These are phyloP conservation scores for Rhodomyrtus psidioides DNA, from an alignment of 441 rosid species.

Conservation along the genomic window DNA sequence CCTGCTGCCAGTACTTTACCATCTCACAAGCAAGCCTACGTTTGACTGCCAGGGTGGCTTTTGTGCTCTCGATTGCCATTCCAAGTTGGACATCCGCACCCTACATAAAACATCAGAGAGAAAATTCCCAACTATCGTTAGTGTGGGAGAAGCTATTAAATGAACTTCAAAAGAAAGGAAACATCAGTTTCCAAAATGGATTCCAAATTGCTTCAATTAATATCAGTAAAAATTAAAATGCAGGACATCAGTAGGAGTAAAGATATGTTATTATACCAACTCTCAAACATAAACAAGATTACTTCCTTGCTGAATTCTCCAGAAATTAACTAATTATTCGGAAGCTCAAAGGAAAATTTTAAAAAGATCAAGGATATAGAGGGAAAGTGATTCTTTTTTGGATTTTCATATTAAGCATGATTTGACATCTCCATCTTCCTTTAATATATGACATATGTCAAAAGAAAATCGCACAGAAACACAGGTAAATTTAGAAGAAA, in stretches of 20 bases:
- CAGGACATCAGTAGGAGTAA: neutral
- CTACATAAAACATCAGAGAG: slow-evolving; percentile 1
- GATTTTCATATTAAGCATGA: neutral
- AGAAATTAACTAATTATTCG: neutral
- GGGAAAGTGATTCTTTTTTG: neutral
- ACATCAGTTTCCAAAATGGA: neutral
- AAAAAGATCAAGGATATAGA: neutral
- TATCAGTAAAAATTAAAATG: neutral
- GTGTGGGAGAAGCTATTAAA: neutral
- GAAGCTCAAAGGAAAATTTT: neutral
- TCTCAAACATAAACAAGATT: neutral
- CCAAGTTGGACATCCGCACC: slow-evolving; percentile 33
- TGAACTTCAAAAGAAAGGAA: neutral
- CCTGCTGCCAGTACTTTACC: slow-evolving; percentile 37
- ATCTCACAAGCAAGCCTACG: slow-evolving; percentile 39
- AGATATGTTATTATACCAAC: neutral
- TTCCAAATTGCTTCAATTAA: neutral
- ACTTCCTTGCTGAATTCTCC: neutral
- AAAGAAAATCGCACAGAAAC: neutral
- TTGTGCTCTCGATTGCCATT: slow-evolving; percentile 30
- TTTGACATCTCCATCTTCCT: neutral
- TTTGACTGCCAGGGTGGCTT: slow-evolving; percentile 38
- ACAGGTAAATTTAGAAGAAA: neutral
- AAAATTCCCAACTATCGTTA: neutral
- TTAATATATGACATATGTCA: neutral